These are phyloP conservation scores for Daldinia grandis DNA, from an alignment of 495 filamentous ascomycete species.

Conservation along the genomic window DNA sequence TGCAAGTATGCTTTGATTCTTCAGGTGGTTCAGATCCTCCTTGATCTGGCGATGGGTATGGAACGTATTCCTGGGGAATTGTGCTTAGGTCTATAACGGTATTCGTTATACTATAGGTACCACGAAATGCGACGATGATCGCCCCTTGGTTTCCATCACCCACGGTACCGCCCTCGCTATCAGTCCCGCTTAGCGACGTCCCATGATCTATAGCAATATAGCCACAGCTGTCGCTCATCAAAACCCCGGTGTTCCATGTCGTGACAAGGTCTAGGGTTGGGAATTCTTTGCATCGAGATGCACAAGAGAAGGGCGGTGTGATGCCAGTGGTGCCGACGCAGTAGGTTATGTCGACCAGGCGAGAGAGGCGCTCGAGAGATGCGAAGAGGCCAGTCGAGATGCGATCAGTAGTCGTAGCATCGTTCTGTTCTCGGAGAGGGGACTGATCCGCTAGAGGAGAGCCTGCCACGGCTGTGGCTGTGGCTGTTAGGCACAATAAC, in stretches of 20 bases:
- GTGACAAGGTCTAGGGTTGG: slow-evolving; percentile 77
- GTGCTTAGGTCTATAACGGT: slow-evolving; percentile 88
- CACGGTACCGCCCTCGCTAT: not conserved
- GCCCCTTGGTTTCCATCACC: slow-evolving; percentile 35
- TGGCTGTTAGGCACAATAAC: slow-evolving; percentile 17
- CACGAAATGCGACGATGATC: slow-evolving; percentile 92
- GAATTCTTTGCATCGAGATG: slow-evolving; percentile 84
- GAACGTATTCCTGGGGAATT: slow-evolving; percentile 86
- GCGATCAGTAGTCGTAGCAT: slow-evolving; percentile 39
- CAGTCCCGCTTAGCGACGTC: not conserved
- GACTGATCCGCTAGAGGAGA: slow-evolving; percentile 32
- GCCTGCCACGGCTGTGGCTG: slow-evolving; percentile 13
- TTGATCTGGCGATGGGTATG: slow-evolving; percentile 71
- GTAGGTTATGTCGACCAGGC: slow-evolving; percentile 93
- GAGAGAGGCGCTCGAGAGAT: slow-evolving; percentile 83
- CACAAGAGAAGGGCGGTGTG: slow-evolving; percentile 80
- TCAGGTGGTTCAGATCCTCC: slow-evolving; percentile 41
- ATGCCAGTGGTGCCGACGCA: slow-evolving; percentile 88
- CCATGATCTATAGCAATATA: slow-evolving; percentile 87
- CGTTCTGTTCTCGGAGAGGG: slow-evolving; percentile 16
- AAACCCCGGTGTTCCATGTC: slow-evolving; percentile 88
- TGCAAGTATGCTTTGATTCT: slow-evolving; percentile 61
- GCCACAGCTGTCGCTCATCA: slow-evolving; percentile 91
- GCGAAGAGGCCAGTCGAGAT: slow-evolving; percentile 74
- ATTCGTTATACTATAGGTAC: slow-evolving; percentile 92